Conservation (phyloP, 2,329 filamentous ascomycete species). For the Rutstroemia sydowiana region DNA sequence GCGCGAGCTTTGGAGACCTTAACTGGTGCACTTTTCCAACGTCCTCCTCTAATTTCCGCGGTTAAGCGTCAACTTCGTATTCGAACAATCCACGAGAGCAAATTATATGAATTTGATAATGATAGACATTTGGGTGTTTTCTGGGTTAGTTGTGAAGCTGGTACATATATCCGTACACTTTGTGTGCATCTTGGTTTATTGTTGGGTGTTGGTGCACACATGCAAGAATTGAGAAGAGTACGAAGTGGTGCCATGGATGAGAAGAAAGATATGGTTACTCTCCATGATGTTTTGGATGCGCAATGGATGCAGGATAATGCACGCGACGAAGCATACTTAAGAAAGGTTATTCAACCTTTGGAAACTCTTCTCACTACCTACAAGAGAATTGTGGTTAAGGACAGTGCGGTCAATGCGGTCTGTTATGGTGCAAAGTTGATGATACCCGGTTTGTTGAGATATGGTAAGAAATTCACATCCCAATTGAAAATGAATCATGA, state of each 20-base stretch:
- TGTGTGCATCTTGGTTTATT: slow-evolving; percentile 83
- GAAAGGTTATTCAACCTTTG: slow-evolving; percentile 83
- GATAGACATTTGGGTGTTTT: slow-evolving; percentile 95
- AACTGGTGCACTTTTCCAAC: slow-evolving; percentile 94
- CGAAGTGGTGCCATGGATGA: slow-evolving; percentile 94
- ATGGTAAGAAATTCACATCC: slow-evolving; percentile 49
- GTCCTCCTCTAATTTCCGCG: slow-evolving; percentile 92
- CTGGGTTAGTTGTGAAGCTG: slow-evolving; percentile 98
- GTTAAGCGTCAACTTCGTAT: slow-evolving; percentile 99
- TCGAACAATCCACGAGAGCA: slow-evolving; percentile 95
- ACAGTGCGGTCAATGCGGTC: slow-evolving; percentile 90
- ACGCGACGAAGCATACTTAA: slow-evolving; percentile 85
- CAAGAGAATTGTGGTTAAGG: slow-evolving; percentile 97
- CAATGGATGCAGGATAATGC: slow-evolving; percentile 97
- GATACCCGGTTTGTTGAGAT: slow-evolving; percentile 91
- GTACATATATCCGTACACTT: slow-evolving; percentile 96
- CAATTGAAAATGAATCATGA: not conserved
- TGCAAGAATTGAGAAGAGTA: slow-evolving; percentile 95
- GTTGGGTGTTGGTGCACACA: slow-evolving; percentile 82
- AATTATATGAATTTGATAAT: slow-evolving; percentile 96
- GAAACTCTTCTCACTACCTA: slow-evolving; percentile 88
- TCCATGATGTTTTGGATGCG: slow-evolving; percentile 92
- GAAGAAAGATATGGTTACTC: slow-evolving; percentile 77
- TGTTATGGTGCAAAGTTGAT: slow-evolving; percentile 99
- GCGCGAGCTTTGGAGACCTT: slow-evolving; percentile 89